Evolutionary conservation across 2,329 filamentous ascomycete species (phyloP).

Genomic region (Dactylonectria macrodidyma): DNA sequence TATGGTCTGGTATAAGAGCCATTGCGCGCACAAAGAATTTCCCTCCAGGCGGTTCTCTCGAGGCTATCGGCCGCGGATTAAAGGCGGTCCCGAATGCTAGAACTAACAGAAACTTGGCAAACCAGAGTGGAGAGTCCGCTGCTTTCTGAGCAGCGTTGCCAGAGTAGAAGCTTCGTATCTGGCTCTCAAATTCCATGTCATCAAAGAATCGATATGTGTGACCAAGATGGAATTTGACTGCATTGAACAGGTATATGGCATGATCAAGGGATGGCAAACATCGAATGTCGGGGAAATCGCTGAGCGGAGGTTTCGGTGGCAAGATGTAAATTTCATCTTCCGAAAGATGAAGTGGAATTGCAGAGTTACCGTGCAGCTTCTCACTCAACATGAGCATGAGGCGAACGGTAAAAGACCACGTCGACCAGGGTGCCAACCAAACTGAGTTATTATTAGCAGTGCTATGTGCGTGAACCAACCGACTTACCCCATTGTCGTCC

Average conservation of each 20-base stretch:
- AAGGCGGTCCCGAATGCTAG: conserved; percentile 57
- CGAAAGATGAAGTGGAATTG: conserved; percentile 42
- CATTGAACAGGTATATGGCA: conserved; percentile 52
- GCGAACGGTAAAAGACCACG: conserved; percentile 53
- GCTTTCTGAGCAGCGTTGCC: conserved; percentile 39
- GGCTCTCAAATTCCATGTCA: conserved; percentile 48
- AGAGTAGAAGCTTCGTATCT: conserved; percentile 44
- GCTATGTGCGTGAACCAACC: not conserved
- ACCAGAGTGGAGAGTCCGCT: conserved; percentile 57
- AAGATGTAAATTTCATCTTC: conserved; percentile 49
- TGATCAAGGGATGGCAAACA: conserved; percentile 54
- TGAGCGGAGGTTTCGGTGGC: conserved; percentile 37
- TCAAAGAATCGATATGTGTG: conserved; percentile 55
- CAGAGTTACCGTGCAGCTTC: conserved; percentile 46
- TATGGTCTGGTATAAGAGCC: conserved; percentile 54
- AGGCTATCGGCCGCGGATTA: conserved; percentile 43
- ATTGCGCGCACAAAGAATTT: conserved; percentile 54
- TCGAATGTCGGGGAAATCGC: conserved; percentile 49
- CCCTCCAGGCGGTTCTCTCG: conserved; percentile 49
- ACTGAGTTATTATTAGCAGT: conserved; percentile 32
- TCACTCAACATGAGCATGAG: conserved; percentile 51
- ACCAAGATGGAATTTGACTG: conserved; percentile 57
- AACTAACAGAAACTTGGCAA: conserved; percentile 65
- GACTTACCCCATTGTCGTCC: conserved; percentile 56
- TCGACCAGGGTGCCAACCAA: conserved; percentile 52